Conservation (phyloP, 2,329 filamentous ascomycete genomes). For the Chrysoporthe deuterocubensis region DNA sequence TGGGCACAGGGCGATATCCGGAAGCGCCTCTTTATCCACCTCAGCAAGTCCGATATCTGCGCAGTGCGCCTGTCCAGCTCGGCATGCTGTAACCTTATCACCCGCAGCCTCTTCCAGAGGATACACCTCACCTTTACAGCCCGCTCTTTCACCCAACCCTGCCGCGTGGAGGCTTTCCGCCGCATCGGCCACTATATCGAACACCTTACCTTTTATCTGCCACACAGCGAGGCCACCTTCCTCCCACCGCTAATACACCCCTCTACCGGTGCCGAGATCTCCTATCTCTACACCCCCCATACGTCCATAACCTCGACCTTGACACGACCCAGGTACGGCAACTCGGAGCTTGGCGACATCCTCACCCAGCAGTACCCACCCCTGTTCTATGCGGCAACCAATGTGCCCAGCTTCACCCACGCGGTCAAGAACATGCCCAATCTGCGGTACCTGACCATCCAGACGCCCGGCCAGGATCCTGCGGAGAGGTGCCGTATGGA, state of each 20-base stretch:
- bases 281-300: slow-evolving; percentile 84
- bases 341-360: slow-evolving; percentile 76
- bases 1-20: slow-evolving; percentile 57
- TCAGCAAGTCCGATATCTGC: slow-evolving; percentile 58
- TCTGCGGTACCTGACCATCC: no score
- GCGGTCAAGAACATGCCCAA: slow-evolving; percentile 73
- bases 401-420: slow-evolving; percentile 81
- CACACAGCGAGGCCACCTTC: slow-evolving; percentile 76
- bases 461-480: no score
- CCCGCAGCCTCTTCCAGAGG: slow-evolving; percentile 70
- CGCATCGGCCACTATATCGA: slow-evolving; percentile 80
- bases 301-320: slow-evolving; percentile 64
- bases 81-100: slow-evolving; percentile 71
- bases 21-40: slow-evolving; percentile 52
- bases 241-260: slow-evolving; percentile 84
- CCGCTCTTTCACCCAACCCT: slow-evolving; percentile 75
- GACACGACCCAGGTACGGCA: slow-evolving; percentile 77
- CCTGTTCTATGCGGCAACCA: slow-evolving; percentile 86
- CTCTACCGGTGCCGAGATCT: slow-evolving; percentile 70
- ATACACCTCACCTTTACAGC: slow-evolving; percentile 72
- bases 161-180: slow-evolving; percentile 73
- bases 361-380: slow-evolving; percentile 91
- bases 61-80: slow-evolving; percentile 69
- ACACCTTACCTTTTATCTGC: slow-evolving; percentile 76
- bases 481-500: slow-evolving; percentile 73